Evolutionary conservation across 495 filamentous ascomycete genomes (phyloP).

Genomic region (Penicillium argentinense): DNA sequence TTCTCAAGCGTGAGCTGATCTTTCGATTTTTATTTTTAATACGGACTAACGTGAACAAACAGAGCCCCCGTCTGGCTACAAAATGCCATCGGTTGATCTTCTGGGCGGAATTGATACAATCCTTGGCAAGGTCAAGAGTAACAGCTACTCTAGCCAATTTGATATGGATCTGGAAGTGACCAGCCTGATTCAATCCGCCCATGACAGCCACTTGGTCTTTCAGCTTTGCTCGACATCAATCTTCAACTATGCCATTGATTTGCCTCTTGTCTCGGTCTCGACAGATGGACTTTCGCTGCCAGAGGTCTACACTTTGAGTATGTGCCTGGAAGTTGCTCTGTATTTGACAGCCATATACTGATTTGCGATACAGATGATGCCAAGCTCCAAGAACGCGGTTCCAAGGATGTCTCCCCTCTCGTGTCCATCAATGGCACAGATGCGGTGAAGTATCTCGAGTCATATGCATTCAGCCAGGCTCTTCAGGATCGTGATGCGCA

Average conservation of each 20-base stretch:
- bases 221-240: constrained; percentile 29
- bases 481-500: constrained; percentile 42
- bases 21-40: background rate
- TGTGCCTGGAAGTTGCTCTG: background rate
- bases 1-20: constrained; percentile 39
- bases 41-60: constrained; percentile 1
- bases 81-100: constrained; percentile 54
- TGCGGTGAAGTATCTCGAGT: constrained; percentile 25
- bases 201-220: constrained; percentile 50
- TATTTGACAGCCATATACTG: too few species aligned
- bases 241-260: constrained; percentile 20
- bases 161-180: constrained; percentile 50
- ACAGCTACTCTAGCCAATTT: constrained; percentile 45
- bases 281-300: constrained; percentile 36
- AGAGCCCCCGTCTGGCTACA: constrained; percentile 54
- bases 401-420: constrained; percentile 25
- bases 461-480: constrained; percentile 13
- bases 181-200: constrained; percentile 38
- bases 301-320: constrained; percentile 31
- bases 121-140: constrained; percentile 33
- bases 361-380: constrained; percentile 19
- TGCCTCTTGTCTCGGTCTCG: constrained; percentile 38
- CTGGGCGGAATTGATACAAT: constrained; percentile 44
- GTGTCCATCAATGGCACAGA: constrained; percentile 34
- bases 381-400: constrained; percentile 10